phyloP scores from a whole-genome alignment of 2,329 filamentous ascomycete species.

The Didymella pinodella region DNA sequence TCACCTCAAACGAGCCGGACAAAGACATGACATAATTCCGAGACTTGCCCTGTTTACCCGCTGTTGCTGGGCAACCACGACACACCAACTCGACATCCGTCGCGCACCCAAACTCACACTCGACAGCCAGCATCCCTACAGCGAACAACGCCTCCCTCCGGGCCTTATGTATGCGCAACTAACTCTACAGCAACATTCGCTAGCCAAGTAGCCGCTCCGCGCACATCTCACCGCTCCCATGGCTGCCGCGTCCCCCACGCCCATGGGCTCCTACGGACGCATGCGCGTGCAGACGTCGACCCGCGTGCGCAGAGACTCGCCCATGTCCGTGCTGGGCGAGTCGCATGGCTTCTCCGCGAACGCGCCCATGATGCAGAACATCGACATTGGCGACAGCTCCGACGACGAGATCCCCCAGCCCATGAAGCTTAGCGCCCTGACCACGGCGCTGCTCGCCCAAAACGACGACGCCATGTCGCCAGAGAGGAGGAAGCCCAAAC shows the following conservation, averaged over 20 bases:
- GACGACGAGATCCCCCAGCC: slow-evolving; percentile 89
- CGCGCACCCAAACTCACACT: slow-evolving; percentile 19
- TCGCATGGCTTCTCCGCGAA: slow-evolving; percentile 57
- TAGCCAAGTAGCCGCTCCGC: slow-evolving; percentile 40
- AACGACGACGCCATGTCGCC: slow-evolving; percentile 53
- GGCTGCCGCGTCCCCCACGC: slow-evolving; percentile 52
- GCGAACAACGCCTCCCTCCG: slow-evolving; percentile 42
- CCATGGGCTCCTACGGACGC: slow-evolving; percentile 51
- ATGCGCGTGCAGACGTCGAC: slow-evolving; percentile 48
- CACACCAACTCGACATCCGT: slow-evolving; percentile 17
- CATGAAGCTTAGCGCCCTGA: slow-evolving; percentile 92
- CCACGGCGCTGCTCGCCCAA: slow-evolving; percentile 77
- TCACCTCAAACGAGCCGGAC: background rate
- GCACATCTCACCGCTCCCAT: slow-evolving; percentile 36
- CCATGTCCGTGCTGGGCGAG: slow-evolving; percentile 55
- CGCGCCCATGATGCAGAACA: slow-evolving; percentile 57
- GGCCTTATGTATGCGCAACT: slow-evolving; percentile 52
- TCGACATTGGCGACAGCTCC: slow-evolving; percentile 79
- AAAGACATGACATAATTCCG: slow-evolving; percentile 13
- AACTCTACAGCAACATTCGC: slow-evolving; percentile 51
- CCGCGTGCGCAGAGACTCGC: slow-evolving; percentile 55
- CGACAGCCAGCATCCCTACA: slow-evolving; percentile 47
- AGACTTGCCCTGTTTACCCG: slow-evolving; percentile 15
- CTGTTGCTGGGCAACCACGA: slow-evolving; percentile 18
- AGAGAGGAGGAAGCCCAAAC: slow-evolving; percentile 49